phyloP scores from a whole-genome alignment of 1,284 basidiomycete genomes.

The Testicularia cyperi region DNA sequence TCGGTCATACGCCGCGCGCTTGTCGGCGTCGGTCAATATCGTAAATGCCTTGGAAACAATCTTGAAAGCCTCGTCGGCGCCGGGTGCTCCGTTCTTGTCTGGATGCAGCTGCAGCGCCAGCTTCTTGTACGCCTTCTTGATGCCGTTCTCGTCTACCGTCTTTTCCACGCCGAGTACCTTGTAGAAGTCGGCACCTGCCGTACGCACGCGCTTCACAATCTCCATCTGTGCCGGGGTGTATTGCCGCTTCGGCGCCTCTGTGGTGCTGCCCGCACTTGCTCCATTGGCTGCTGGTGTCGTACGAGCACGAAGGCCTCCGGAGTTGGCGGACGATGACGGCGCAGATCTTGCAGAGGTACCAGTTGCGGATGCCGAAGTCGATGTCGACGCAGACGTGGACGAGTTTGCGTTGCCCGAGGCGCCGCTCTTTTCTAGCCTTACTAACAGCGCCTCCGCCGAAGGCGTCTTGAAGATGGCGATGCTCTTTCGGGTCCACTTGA shows the following conservation, averaged over 20 bases:
- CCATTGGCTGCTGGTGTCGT: conserved; percentile 52
- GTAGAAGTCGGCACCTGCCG: conserved; percentile 86
- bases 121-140: conserved; percentile 98
- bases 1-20: conserved; percentile 83
- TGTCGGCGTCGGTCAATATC: conserved; percentile 87
- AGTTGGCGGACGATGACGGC: conserved; percentile 66
- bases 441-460: conserved; percentile 72
- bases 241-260: conserved; percentile 67
- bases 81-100: conserved; percentile 96
- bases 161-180: conserved; percentile 83
- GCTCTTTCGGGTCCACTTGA: conserved; percentile 88
- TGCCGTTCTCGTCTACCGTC: conserved; percentile 72
- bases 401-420: conserved; percentile 60
- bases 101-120: conserved; percentile 90
- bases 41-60: conserved; percentile 98
- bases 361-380: conserved; percentile 55
- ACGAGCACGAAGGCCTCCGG: conserved; percentile 60
- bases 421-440: conserved; percentile 64
- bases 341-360: conserved; percentile 65
- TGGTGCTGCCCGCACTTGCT: conserved; percentile 55
- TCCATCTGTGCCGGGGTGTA: conserved; percentile 82
- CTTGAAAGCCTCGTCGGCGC: conserved; percentile 99
- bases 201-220: conserved; percentile 81
- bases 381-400: conserved; percentile 14
- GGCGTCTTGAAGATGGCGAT: conserved; percentile 79